Base-by-base conservation (phyloP, 2,329 filamentous ascomycete species). In the Aspergillus viridinutans region DNA sequence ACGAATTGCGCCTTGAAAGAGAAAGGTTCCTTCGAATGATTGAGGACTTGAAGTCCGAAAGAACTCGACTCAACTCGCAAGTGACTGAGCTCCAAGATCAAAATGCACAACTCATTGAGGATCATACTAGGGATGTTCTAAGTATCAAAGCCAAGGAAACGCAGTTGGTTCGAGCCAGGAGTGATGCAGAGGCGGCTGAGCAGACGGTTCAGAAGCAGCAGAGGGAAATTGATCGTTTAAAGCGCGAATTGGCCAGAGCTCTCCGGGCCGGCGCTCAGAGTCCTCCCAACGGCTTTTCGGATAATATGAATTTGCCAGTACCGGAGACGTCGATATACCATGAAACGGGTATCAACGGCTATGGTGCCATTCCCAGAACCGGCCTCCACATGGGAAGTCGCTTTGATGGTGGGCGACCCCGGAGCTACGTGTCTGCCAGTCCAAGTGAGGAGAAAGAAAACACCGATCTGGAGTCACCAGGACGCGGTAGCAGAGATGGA, bases 81-180 rank as follows among this genome's bases (percentile, higher is more conserved):
- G 88, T 97, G 45, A 89, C 93, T 64, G 94, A 97, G 74, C 83
- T 99, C 29, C 95, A 97, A 76, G 95, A 96, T 67, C 91, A 97
- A 72, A 99, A 99, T 68, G 94, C 94, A 25, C 89, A 94, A 61
- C 81, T 99, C 35, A 99, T 99, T 59, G 94, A 99, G 75, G 93
- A 97, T 67, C 93, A 97, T 72, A 99, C 94, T 0, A 84, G 93
- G 50, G 93, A 99, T 67, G 91, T 97, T 0, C 81, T 99, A 45
- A 94, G 92, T 65, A 95, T 99, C 77, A 97, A 97, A 74, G 94
- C 94, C 14, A 99, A 99, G 75, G 94, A 99, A 74, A 97, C 94
- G 3, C 94, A 99, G 68, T 83, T 99, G 4, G 93, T 97, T 9
- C 88, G 94, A 48, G 92, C 94, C 10, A 84, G 92, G 54, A 92